Percentiles rank a stretch among this genome's conserved stretches.
These are phyloP conservation scores for Exophiala xenobiotica DNA, from an alignment of 2,329 filamentous ascomycete species.

Conservation along the genomic window DNA sequence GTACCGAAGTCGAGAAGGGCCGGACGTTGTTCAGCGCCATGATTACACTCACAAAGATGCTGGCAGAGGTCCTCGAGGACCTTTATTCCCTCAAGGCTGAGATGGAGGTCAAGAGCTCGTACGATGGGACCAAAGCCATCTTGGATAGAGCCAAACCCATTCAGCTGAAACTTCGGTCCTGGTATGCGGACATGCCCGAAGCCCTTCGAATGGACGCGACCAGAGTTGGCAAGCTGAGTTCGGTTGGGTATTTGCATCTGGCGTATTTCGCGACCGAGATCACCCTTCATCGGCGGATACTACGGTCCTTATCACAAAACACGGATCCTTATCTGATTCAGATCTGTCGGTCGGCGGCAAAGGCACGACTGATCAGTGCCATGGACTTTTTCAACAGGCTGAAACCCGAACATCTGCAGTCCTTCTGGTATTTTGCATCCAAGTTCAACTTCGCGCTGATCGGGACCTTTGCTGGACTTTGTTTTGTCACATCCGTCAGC, in stretches of 20 bases:
- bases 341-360: slow-evolving; percentile 89
- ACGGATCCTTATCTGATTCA: slow-evolving; percentile 68
- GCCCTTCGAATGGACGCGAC: slow-evolving; percentile 51
- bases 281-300: slow-evolving; percentile 45
- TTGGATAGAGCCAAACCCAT: slow-evolving; percentile 55
- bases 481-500: slow-evolving; percentile 85
- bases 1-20: slow-evolving; percentile 40
- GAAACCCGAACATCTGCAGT: slow-evolving; percentile 78
- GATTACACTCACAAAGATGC: slow-evolving; percentile 53
- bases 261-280: slow-evolving; percentile 49
- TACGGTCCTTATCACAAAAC: slow-evolving; percentile 40
- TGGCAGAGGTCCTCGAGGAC: slow-evolving; percentile 51
- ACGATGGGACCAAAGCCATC: slow-evolving; percentile 46
- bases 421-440: slow-evolving; percentile 69
- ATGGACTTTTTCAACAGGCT: slow-evolving; percentile 98
- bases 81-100: slow-evolving; percentile 53
- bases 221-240: slow-evolving; percentile 42
- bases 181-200: slow-evolving; percentile 51
- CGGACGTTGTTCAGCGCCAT: slow-evolving; percentile 52
- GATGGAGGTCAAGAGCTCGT: slow-evolving; percentile 25
- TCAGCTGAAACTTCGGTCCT: slow-evolving; percentile 53
- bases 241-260: slow-evolving; percentile 46
- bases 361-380: slow-evolving; percentile 88
- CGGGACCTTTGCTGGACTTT: slow-evolving; percentile 79
- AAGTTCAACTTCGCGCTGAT: slow-evolving; percentile 83